Conservation (phyloP, 2,329 filamentous ascomycete species). For the Lecanicillium sp. region DNA sequence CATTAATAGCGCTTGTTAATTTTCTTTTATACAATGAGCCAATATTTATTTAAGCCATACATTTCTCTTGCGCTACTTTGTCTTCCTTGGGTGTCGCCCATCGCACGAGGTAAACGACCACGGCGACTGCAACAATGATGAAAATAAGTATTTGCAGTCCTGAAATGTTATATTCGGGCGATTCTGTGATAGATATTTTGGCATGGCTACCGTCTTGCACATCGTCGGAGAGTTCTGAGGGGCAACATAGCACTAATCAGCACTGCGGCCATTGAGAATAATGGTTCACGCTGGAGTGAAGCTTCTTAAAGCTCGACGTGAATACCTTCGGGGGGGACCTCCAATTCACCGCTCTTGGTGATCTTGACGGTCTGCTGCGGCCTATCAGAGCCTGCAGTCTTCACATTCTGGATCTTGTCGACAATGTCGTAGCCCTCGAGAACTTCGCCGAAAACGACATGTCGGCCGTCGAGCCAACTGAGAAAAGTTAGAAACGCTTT, state of each 20-base stretch:
- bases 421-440: conserved; percentile 79
- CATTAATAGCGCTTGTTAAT: no score
- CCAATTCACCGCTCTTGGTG: conserved; percentile 74
- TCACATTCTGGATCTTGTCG: conserved; percentile 66
- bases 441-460: conserved; percentile 86
- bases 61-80: conserved; percentile 8
- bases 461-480: conserved; percentile 74
- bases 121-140: conserved; percentile 31
- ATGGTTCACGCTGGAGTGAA: conserved; percentile 6
- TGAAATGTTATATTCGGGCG: not conserved
- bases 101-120: conserved; percentile 21
- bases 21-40: no score
- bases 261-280: conserved; percentile 15
- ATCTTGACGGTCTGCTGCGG: conserved; percentile 66
- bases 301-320: conserved; percentile 72
- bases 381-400: conserved; percentile 60
- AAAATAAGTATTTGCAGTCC: conserved; percentile 23
- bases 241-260: conserved; percentile 23
- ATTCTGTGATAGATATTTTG: conserved; percentile 5
- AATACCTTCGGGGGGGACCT: conserved; percentile 86
- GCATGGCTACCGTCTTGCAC: conserved; percentile 13
- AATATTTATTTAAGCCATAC: conserved; percentile 4
- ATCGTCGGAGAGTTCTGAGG: conserved; percentile 20
- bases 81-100: conserved; percentile 1
- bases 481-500: conserved; percentile 3